Evolutionary conservation across 2,329 filamentous ascomycete genomes (phyloP).

Genomic region (Stachybotrys elegans): DNA sequence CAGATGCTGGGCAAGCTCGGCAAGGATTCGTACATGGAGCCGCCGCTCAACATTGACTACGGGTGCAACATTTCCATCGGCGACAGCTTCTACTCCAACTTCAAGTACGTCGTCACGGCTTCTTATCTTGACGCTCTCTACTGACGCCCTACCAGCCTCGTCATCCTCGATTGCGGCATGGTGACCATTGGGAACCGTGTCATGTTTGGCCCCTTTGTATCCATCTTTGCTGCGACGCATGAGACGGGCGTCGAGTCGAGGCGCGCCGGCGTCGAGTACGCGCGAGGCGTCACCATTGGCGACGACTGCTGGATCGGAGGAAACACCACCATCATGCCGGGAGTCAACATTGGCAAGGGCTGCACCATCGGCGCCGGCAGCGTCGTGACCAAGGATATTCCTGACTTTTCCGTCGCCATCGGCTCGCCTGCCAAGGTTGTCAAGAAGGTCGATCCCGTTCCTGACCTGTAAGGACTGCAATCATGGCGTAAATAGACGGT

Average conservation of each 20-base stretch:
- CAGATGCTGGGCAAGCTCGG: slow-evolving; percentile 46
- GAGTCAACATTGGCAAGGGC: slow-evolving; percentile 40
- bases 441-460: slow-evolving; percentile 28
- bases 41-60: slow-evolving; percentile 58
- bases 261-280: slow-evolving; percentile 34
- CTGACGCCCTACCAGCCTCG: slow-evolving; percentile 25
- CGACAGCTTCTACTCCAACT: slow-evolving; percentile 49
- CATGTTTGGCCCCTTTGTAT: slow-evolving; percentile 63
- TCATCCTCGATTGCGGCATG: slow-evolving; percentile 62
- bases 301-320: slow-evolving; percentile 29
- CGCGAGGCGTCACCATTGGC: slow-evolving; percentile 35
- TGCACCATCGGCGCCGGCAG: slow-evolving; percentile 37
- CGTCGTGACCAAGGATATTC: slow-evolving; percentile 37
- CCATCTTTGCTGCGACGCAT: slow-evolving; percentile 62
- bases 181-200: slow-evolving; percentile 63
- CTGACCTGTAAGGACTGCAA: slow-evolving; percentile 11
- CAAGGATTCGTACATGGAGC: slow-evolving; percentile 51
- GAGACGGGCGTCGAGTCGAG: slow-evolving; percentile 52
- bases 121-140: background rate
- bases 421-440: slow-evolving; percentile 35
- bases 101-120: slow-evolving; percentile 5
- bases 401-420: slow-evolving; percentile 34
- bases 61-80: slow-evolving; percentile 60
- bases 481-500: too few species aligned
- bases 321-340: slow-evolving; percentile 32